These are phyloP conservation scores for Pythium folliculosum DNA, from an alignment of 352 stramenopile species.

Conservation along the genomic window DNA sequence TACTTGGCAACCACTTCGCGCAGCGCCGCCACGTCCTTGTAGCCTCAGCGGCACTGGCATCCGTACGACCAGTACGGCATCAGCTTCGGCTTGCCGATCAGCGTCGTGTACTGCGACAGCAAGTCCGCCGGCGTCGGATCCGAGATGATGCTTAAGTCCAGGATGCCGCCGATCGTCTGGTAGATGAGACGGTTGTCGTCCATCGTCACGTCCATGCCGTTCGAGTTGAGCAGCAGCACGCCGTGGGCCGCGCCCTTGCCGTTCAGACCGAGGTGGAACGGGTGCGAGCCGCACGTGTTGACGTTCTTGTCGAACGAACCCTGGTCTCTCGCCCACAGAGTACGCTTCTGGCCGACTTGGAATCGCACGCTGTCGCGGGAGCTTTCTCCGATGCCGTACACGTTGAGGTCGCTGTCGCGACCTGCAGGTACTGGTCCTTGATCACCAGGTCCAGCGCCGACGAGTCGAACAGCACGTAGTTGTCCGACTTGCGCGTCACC, in stretches of 20 bases:
- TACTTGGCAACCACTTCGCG: conserved; percentile 40
- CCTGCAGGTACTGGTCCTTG: conserved; percentile 61
- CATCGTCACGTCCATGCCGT: conserved; percentile 64
- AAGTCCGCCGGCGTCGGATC: conserved; percentile 44
- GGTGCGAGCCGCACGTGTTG: conserved; percentile 62
- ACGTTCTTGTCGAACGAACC: conserved; percentile 35
- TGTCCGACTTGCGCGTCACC: conserved; percentile 37
- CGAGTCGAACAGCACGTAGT: conserved; percentile 52
- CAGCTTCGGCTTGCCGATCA: conserved; percentile 54
- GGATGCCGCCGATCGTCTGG: conserved; percentile 48
- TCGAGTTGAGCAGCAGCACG: conserved; percentile 56
- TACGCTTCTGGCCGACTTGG: conserved; percentile 45
- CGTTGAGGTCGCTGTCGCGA: conserved; percentile 39
- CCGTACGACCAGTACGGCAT: conserved; percentile 67
- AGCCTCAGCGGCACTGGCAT: conserved; percentile 59
- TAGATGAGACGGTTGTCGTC: conserved; percentile 42
- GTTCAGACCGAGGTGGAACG: conserved; percentile 51
- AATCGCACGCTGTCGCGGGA: conserved; percentile 36
- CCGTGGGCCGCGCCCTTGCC: conserved; percentile 41
- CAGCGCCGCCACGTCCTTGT: conserved; percentile 30
- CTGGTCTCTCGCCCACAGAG: conserved; percentile 44
- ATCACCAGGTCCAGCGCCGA: conserved; percentile 36
- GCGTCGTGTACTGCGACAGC: conserved; percentile 47
- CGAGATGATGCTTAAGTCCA: conserved; percentile 61
- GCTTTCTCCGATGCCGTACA: conserved; percentile 59